phyloP scores from a whole-genome alignment of 2,329 filamentous ascomycete genomes.

The Talaromyces islandicus region DNA sequence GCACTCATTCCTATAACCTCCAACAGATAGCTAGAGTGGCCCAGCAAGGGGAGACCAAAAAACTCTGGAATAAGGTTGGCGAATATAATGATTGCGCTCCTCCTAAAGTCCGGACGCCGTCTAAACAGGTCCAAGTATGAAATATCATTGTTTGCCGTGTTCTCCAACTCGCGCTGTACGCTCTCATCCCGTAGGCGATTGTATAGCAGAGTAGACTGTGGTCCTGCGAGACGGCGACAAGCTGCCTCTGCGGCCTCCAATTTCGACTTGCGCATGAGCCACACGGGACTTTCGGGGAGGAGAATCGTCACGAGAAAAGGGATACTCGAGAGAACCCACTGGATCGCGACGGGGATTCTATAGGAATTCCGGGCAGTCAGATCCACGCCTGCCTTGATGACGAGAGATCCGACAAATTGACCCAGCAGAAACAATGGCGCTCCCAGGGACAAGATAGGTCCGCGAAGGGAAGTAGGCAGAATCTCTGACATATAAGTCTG shows the following conservation, averaged over 20 bases:
- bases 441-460: conserved; percentile 42
- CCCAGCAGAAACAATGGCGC: conserved; percentile 44
- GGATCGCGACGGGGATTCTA: conserved; percentile 46
- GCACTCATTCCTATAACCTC: conserved; percentile 28
- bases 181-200: background rate
- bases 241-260: conserved; percentile 7
- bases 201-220: background rate
- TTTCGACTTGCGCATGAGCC: conserved; percentile 9
- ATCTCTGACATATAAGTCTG: conserved; percentile 48
- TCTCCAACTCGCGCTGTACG: background rate
- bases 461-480: conserved; percentile 40
- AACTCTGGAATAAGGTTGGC: conserved; percentile 39
- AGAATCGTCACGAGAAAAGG: conserved; percentile 38
- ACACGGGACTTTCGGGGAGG: conserved; percentile 12
- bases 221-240: conserved; percentile 8
- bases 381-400: conserved; percentile 19
- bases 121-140: background rate
- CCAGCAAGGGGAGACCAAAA: conserved; percentile 42
- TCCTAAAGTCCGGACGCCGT: conserved; percentile 17
- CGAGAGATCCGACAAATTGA: conserved; percentile 30
- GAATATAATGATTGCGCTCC: conserved; percentile 31
- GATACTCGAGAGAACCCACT: conserved; percentile 50
- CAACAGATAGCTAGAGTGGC: conserved; percentile 38
- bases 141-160: background rate
- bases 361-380: conserved; percentile 15